Evolutionary conservation across 192 early-diverging fungal genomes (phyloP).

Genomic region (Chytriomyces sp.): DNA sequence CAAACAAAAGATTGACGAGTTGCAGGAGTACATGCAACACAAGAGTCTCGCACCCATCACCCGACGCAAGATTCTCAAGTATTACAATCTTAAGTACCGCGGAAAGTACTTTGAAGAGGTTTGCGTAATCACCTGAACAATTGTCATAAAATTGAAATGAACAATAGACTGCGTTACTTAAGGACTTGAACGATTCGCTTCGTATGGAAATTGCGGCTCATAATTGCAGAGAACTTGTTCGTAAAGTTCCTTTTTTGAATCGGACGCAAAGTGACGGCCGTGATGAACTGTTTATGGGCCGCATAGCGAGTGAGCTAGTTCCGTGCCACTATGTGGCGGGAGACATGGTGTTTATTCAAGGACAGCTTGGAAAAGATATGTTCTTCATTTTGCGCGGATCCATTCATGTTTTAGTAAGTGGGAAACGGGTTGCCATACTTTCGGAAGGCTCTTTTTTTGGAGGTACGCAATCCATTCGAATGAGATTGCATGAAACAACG

Average conservation of each 20-base stretch:
- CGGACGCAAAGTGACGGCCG: slow-evolving; percentile 41
- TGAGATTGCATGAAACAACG: background rate
- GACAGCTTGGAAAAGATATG: slow-evolving; percentile 50
- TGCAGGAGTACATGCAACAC: slow-evolving; percentile 51
- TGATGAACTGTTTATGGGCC: slow-evolving; percentile 45
- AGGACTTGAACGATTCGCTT: slow-evolving; percentile 48
- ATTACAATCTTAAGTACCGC: slow-evolving; percentile 50
- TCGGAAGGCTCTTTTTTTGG: slow-evolving; percentile 37
- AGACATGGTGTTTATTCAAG: slow-evolving; percentile 46
- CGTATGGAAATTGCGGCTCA: slow-evolving; percentile 46
- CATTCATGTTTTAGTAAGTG: slow-evolving; percentile 39
- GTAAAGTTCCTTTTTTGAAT: slow-evolving; percentile 49
- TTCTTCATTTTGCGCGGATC: slow-evolving; percentile 47
- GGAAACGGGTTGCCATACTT: slow-evolving; percentile 27
- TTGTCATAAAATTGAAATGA: background rate
- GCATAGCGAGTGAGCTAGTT: slow-evolving; percentile 40
- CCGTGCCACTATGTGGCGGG: slow-evolving; percentile 41
- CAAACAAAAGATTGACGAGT: slow-evolving; percentile 50
- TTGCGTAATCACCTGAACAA: background rate
- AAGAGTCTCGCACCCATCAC: slow-evolving; percentile 33
- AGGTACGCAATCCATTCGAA: slow-evolving; percentile 1
- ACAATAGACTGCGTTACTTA: slow-evolving; percentile 29
- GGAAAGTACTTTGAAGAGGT: slow-evolving; percentile 56
- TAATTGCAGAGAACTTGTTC: slow-evolving; percentile 48
- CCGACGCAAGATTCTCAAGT: slow-evolving; percentile 31